Percentiles rank a stretch among this genome's conserved stretches.
Evolutionary conservation across 2,329 filamentous ascomycete genomes (phyloP).

Genomic region (Graphiopsis chlorocephala): DNA sequence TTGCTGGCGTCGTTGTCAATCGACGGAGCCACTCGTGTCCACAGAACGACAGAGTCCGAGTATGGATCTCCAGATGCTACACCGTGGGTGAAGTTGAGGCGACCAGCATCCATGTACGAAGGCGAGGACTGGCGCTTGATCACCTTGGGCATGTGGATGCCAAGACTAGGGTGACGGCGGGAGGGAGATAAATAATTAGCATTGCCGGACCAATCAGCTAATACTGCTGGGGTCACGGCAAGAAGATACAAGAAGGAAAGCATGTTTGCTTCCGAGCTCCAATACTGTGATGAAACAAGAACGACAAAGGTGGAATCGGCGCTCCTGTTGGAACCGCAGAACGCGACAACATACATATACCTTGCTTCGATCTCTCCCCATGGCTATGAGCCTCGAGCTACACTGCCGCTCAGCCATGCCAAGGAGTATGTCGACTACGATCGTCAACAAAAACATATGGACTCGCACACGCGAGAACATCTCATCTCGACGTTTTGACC

Average conservation of each 20-base stretch:
- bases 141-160: conserved; percentile 61
- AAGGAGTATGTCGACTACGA: conserved; percentile 4
- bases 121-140: conserved; percentile 50
- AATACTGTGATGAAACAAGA: background rate
- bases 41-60: conserved; percentile 41
- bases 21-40: conserved; percentile 33
- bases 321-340: background rate
- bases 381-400: background rate
- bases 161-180: conserved; percentile 58
- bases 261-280: background rate
- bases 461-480: background rate
- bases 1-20: conserved; percentile 28
- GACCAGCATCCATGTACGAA: conserved; percentile 42
- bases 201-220: conserved; percentile 41
- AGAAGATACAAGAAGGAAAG: conserved; percentile 6
- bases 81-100: conserved; percentile 61
- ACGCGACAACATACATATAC: conserved; percentile 9
- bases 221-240: conserved; percentile 5
- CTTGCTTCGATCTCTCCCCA: background rate
- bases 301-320: background rate
- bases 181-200: conserved; percentile 68
- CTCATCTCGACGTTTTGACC: background rate
- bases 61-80: conserved; percentile 43
- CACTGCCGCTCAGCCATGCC: background rate
- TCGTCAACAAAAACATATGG: background rate